These are phyloP conservation scores for Crucihimalaya himalaica DNA, from an alignment of 345 rosid genomes.

Conservation along the genomic window DNA sequence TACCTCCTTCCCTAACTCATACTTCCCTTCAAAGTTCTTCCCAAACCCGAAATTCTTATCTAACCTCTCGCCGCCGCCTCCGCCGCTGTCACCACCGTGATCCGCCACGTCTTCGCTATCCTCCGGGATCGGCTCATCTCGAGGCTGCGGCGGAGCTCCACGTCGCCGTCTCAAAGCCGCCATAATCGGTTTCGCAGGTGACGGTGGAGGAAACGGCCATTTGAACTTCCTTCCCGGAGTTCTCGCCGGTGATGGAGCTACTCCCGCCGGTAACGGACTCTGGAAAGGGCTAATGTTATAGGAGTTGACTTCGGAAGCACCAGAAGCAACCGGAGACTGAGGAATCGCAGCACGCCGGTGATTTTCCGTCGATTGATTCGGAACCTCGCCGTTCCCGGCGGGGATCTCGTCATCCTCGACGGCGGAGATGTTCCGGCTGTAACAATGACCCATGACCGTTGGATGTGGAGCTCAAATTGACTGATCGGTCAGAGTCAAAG, in stretches of 20 bases:
- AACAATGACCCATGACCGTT: slow-evolving; percentile 74
- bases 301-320: slow-evolving; percentile 49
- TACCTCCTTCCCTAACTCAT: slow-evolving; percentile 82
- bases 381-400: slow-evolving; percentile 29
- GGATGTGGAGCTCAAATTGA: slow-evolving; percentile 20
- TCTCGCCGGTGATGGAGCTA: slow-evolving; percentile 81
- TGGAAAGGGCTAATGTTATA: slow-evolving; percentile 65
- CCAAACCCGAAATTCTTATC: slow-evolving; percentile 88
- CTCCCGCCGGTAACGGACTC: slow-evolving; percentile 83
- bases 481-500: slow-evolving; percentile 43
- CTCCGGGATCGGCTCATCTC: slow-evolving; percentile 73
- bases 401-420: slow-evolving; percentile 41
- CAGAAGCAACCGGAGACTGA: slow-evolving; percentile 27
- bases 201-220: slow-evolving; percentile 97
- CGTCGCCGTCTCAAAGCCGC: slow-evolving; percentile 61
- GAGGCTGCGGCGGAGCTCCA: slow-evolving; percentile 51
- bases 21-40: slow-evolving; percentile 74
- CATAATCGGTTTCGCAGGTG: slow-evolving; percentile 96
- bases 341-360: slow-evolving; percentile 23
- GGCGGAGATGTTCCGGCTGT: slow-evolving; percentile 61
- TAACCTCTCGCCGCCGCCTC: slow-evolving; percentile 45
- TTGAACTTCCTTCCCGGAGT: slow-evolving; percentile 86
- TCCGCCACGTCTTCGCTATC: slow-evolving; percentile 37
- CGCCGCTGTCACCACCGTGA: slow-evolving; percentile 23
- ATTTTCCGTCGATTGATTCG: slow-evolving; percentile 15